Conservation (phyloP, 2,329 filamentous ascomycete genomes). For the Tolypocladium tropicale region DNA sequence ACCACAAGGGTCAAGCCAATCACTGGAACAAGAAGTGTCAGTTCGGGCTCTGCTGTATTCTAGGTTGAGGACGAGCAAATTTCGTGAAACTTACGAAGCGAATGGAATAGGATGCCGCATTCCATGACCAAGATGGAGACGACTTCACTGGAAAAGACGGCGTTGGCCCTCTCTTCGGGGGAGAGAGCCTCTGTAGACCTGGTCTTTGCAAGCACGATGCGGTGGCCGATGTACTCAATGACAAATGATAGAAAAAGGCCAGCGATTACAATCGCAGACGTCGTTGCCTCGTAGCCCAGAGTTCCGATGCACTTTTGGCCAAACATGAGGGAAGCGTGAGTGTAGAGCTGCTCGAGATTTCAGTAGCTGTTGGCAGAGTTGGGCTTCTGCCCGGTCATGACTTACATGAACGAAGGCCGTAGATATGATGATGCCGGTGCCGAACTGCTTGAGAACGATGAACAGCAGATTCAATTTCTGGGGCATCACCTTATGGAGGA, state of each 20-base stretch:
- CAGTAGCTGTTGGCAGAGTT: background rate
- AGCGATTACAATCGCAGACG: constrained; percentile 62
- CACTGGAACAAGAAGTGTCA: constrained; percentile 25
- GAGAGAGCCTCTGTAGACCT: constrained; percentile 15
- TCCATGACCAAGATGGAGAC: constrained; percentile 61
- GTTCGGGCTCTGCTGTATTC: background rate
- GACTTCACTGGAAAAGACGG: constrained; percentile 31
- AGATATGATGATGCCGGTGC: constrained; percentile 61
- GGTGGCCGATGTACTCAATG: constrained; percentile 56
- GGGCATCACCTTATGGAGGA: constrained; percentile 48
- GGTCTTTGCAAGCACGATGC: constrained; percentile 36
- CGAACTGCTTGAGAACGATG: constrained; percentile 61
- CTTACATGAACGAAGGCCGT: constrained; percentile 59
- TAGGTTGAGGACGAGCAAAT: background rate
- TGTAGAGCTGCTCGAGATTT: constrained; percentile 47
- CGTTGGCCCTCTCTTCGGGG: constrained; percentile 12
- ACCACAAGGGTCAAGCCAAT: constrained; percentile 56
- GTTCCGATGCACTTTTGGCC: constrained; percentile 56
- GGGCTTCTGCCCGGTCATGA: constrained; percentile 1
- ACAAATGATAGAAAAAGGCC: constrained; percentile 64
- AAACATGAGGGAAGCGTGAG: constrained; percentile 66
- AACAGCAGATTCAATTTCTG: constrained; percentile 39
- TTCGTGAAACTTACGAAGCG: constrained; percentile 40
- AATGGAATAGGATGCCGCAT: constrained; percentile 66
- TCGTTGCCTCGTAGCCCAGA: constrained; percentile 57